Percentiles rank a stretch among this genome's conserved stretches.
These are phyloP conservation scores for apple (Malus domestica) DNA, from an alignment of 306 rosid species.

Conservation along the genomic window DNA sequence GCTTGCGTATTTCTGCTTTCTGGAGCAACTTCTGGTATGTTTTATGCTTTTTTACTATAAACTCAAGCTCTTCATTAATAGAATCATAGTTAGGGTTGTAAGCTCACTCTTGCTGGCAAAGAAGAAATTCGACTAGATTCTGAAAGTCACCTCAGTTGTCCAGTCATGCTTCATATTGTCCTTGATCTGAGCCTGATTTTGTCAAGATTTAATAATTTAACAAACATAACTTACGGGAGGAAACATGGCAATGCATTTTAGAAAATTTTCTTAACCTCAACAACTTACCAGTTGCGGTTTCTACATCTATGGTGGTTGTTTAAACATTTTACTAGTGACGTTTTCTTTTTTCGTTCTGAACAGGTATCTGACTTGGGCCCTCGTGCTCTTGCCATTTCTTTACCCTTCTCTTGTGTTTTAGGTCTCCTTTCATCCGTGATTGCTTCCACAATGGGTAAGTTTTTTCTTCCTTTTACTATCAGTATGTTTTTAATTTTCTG, in stretches of 20 bases:
- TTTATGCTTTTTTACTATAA: slow-evolving; percentile 5
- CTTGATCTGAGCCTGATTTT: not conserved
- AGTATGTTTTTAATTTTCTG: not conserved
- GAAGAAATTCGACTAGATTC: not conserved
- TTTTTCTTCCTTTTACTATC: not conserved
- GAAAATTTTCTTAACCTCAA: not conserved
- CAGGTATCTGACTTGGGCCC: slow-evolving; percentile 80
- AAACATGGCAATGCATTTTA: not conserved
- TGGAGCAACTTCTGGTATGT: slow-evolving; percentile 88
- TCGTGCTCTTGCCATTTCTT: slow-evolving; percentile 74
- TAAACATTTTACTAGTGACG: slow-evolving; percentile 4
- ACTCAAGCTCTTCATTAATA: not conserved
- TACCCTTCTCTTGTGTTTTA: slow-evolving; percentile 67
- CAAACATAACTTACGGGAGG: not conserved
- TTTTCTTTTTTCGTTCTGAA: slow-evolving; percentile 19
- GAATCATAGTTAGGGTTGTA: not conserved
- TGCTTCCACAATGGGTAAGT: slow-evolving; percentile 78
- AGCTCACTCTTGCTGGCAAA: not conserved
- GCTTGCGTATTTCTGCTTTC: slow-evolving; percentile 89
- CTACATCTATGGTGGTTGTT: not conserved
- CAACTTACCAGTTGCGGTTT: slow-evolving; percentile 5
- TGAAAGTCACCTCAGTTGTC: not conserved
- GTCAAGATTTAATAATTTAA: not conserved
- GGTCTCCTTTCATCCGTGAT: slow-evolving; percentile 72
- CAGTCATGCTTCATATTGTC: not conserved